Percentiles rank a stretch among this genome's conserved stretches.
phyloP scores from a whole-genome alignment of 2,329 filamentous ascomycete species.

The Xylaria sp. region DNA sequence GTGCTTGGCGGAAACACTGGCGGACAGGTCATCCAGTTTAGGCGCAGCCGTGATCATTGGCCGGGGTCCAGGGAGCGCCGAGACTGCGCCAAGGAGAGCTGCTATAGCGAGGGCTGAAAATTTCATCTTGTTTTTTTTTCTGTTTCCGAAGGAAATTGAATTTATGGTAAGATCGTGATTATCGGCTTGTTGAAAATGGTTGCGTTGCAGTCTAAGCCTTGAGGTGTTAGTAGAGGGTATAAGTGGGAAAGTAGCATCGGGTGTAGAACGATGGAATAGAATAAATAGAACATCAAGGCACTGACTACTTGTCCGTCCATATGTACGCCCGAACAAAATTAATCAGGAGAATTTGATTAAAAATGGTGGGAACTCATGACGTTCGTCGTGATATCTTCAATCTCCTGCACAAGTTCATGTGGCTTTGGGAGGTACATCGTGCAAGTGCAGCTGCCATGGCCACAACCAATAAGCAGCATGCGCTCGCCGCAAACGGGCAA shows the following conservation, averaged over 20 bases:
- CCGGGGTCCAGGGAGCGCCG: slow-evolving; percentile 18
- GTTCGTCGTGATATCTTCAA: slow-evolving; percentile 8
- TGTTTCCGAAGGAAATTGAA: no score
- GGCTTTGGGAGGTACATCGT: slow-evolving; percentile 7
- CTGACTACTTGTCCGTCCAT: background rate
- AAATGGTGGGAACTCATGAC: slow-evolving; percentile 12
- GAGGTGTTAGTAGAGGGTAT: slow-evolving; percentile 9
- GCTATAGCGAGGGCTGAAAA: slow-evolving; percentile 11
- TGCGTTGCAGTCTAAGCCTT: background rate
- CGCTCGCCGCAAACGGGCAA: slow-evolving; percentile 31
- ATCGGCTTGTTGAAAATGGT: background rate
- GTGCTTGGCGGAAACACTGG: background rate
- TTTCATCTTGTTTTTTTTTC: slow-evolving; percentile 23
- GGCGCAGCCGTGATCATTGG: slow-evolving; percentile 29
- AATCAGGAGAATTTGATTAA: background rate
- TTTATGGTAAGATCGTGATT: background rate
- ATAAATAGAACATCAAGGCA: background rate
- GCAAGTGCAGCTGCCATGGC: slow-evolving; percentile 21
- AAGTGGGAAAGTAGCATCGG: background rate
- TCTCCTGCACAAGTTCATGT: slow-evolving; percentile 18
- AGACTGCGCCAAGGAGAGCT: slow-evolving; percentile 23
- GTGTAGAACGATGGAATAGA: background rate
- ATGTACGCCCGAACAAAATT: background rate
- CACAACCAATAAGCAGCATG: slow-evolving; percentile 27
- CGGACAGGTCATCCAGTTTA: background rate